These are phyloP conservation scores for Suhomyces bribrorum DNA, from an alignment of 1,139 yeast genomes.

Conservation along the genomic window DNA sequence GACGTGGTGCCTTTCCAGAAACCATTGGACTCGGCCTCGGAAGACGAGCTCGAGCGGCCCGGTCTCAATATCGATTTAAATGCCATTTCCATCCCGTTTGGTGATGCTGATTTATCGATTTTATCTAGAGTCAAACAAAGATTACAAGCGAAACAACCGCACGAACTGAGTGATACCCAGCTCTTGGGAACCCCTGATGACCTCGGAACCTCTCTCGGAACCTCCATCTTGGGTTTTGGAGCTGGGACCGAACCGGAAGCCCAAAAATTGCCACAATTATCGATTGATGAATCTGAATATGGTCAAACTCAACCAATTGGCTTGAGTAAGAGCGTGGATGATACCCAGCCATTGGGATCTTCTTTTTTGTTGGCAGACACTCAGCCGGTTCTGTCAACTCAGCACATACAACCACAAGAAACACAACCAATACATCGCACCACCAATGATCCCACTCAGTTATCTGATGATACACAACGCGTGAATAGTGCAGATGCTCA, in stretches of 20 bases:
- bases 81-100: slow-evolving; percentile 16
- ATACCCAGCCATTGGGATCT: not conserved
- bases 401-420: not conserved
- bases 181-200: slow-evolving; percentile 1
- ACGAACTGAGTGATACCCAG: slow-evolving; percentile 4
- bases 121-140: slow-evolving; percentile 22
- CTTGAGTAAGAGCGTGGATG: not conserved
- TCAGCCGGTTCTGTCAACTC: slow-evolving; percentile 1
- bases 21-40: slow-evolving; percentile 11
- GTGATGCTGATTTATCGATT: slow-evolving; percentile 15
- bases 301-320: not conserved
- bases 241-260: slow-evolving; percentile 10
- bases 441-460: too few relatives aligned
- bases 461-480: not conserved
- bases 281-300: slow-evolving; percentile 29
- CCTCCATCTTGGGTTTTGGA: slow-evolving; percentile 16
- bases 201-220: slow-evolving; percentile 12
- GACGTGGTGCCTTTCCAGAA: slow-evolving; percentile 14
- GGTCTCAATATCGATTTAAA: slow-evolving; percentile 18
- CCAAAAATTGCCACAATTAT: slow-evolving; percentile 32
- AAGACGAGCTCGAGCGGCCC: slow-evolving; percentile 14
- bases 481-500: slow-evolving; percentile 4
- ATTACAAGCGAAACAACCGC: slow-evolving; percentile 13
- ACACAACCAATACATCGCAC: slow-evolving; percentile 3
- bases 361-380: slow-evolving; percentile 1